These are phyloP conservation scores for Salvia hispanica DNA, from an alignment of 257 asterid species.

Conservation along the genomic window DNA sequence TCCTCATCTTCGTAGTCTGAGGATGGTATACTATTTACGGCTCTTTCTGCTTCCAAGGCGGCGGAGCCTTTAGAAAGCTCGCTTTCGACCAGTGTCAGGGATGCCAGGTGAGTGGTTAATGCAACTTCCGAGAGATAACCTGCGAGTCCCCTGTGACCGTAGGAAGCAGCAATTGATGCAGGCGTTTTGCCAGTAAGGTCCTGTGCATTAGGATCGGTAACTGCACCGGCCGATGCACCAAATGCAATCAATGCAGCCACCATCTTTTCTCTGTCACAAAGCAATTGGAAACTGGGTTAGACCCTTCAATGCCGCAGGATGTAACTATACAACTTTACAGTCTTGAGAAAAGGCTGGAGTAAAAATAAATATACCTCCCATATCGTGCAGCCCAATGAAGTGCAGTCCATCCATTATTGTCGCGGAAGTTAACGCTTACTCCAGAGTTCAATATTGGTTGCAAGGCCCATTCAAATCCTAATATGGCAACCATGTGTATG, in stretches of 20 bases:
- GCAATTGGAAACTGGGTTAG: no score
- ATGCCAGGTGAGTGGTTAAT: conserved; percentile 81
- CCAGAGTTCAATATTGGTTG: conserved; percentile 78
- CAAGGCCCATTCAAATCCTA: conserved; percentile 98
- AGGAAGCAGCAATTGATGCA: conserved; percentile 71
- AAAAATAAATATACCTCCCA: conserved; percentile 64
- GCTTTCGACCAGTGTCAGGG: conserved; percentile 72
- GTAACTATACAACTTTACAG: no score
- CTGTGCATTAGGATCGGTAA: conserved; percentile 80
- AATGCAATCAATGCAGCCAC: conserved; percentile 92
- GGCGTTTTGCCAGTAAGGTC: conserved; percentile 85
- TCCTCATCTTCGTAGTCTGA: conserved; percentile 56
- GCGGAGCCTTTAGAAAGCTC: conserved; percentile 81
- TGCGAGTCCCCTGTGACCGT: conserved; percentile 88
- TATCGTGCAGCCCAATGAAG: conserved; percentile 99
- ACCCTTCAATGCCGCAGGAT: no score
- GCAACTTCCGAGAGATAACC: conserved; percentile 92
- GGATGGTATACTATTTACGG: conserved; percentile 53
- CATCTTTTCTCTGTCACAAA: conserved; percentile 78
- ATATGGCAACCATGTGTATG: conserved; percentile 85
- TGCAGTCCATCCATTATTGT: conserved; percentile 92
- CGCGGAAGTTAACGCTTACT: conserved; percentile 79
- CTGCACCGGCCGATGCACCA: conserved; percentile 93
- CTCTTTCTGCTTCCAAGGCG: conserved; percentile 82
- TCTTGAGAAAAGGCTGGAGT: background rate